phyloP scores from a whole-genome alignment of 2,329 filamentous ascomycete genomes.

The Beauveria sp. region DNA sequence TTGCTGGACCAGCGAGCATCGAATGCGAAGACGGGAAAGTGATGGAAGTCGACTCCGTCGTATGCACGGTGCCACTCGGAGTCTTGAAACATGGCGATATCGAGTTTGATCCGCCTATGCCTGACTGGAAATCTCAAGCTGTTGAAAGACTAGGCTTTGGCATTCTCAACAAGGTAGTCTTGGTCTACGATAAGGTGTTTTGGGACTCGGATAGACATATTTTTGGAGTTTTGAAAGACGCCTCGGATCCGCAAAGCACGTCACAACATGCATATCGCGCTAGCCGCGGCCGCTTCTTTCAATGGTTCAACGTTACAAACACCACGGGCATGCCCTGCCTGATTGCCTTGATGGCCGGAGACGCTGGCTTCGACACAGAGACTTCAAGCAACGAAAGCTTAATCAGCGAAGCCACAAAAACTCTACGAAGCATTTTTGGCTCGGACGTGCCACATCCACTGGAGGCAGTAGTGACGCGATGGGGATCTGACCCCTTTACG shows the following conservation, averaged over 20 bases:
- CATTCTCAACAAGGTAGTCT: constrained; percentile 86
- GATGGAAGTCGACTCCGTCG: constrained; percentile 81
- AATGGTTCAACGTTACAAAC: constrained; percentile 94
- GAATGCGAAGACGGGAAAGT: constrained; percentile 70
- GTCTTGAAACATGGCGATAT: constrained; percentile 80
- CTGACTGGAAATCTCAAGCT: constrained; percentile 73
- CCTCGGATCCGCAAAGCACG: constrained; percentile 60
- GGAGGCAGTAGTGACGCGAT: constrained; percentile 85
- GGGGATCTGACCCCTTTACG: constrained; percentile 87
- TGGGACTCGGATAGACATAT: constrained; percentile 90
- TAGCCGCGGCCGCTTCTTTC: constrained; percentile 84
- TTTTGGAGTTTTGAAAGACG: constrained; percentile 80
- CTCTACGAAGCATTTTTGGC: constrained; percentile 71
- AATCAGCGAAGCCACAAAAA: constrained; percentile 69
- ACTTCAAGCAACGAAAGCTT: constrained; percentile 65
- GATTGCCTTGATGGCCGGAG: constrained; percentile 90
- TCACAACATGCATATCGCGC: constrained; percentile 71
- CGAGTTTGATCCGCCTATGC: constrained; percentile 84
- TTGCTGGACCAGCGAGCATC: constrained; percentile 47
- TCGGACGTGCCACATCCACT: constrained; percentile 64
- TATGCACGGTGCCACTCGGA: constrained; percentile 83
- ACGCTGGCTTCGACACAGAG: constrained; percentile 86
- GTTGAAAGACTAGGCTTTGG: constrained; percentile 86
- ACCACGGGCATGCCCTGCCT: constrained; percentile 83
- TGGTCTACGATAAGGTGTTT: constrained; percentile 83